Percentiles rank a stretch among this genome's conserved stretches.
These are phyloP conservation scores for Syzygium aqueum DNA, from an alignment of 345 rosid genomes.

Conservation along the genomic window DNA sequence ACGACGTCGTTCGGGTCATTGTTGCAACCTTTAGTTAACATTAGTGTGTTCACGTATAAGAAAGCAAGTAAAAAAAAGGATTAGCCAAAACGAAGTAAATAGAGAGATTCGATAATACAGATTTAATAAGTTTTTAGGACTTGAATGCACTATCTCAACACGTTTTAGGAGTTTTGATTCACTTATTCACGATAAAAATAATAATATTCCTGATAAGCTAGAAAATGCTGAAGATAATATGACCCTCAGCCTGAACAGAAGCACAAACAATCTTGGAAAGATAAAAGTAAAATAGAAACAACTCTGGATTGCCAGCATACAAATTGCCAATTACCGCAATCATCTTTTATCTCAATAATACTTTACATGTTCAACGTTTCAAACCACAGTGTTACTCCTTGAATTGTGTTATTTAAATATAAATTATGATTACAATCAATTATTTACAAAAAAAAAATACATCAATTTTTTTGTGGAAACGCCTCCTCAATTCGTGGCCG, in stretches of 20 bases:
- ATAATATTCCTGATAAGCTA: neutral
- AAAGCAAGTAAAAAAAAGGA: neutral
- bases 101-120: neutral
- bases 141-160: neutral
- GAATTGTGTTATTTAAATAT: neutral
- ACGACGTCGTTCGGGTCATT: neutral
- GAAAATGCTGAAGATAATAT: neutral
- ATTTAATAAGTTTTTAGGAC: neutral
- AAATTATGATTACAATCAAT: neutral
- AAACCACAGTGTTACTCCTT: neutral
- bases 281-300: neutral
- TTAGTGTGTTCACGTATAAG: neutral
- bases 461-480: neutral
- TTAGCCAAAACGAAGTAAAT: rapidly evolving
- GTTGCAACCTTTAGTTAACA: neutral
- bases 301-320: neutral
- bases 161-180: neutral
- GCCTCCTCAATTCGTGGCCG: neutral
- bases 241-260: neutral
- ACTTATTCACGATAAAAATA: neutral
- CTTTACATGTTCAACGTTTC: neutral
- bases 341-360: neutral
- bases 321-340: neutral
- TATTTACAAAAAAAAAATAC: neutral
- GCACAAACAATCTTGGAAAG: neutral